Evolutionary conservation across 2,329 filamentous ascomycete species (phyloP).

Genomic region (Curvularia verruculosa): DNA sequence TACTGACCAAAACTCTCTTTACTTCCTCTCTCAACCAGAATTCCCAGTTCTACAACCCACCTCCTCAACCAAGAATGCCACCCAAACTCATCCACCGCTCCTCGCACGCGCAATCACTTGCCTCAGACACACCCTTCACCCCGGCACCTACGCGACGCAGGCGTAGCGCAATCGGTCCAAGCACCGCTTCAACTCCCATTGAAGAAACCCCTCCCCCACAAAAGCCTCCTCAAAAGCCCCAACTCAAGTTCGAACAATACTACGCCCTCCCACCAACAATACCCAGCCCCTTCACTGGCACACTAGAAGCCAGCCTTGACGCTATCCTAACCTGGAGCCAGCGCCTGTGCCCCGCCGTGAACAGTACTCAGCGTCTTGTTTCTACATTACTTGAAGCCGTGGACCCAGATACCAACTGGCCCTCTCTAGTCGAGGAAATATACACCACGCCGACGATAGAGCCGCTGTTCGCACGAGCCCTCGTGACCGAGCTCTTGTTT

Average conservation of each 20-base stretch:
- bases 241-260: constrained; percentile 2
- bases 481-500: constrained; percentile 32
- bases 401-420: constrained; percentile 22
- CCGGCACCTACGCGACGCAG: not conserved
- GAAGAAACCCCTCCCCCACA: not conserved
- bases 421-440: not conserved
- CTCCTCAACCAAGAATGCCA: not conserved
- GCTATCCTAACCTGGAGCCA: constrained; percentile 26
- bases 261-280: constrained; percentile 28
- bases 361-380: constrained; percentile 2
- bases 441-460: not conserved
- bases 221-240: not conserved
- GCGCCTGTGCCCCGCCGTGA: not conserved
- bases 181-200: not conserved
- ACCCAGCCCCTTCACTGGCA: constrained; percentile 34
- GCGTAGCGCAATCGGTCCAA: not conserved
- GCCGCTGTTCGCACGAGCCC: not conserved
- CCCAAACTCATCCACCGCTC: constrained; percentile 1
- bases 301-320: constrained; percentile 30
- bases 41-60: no score
- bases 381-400: constrained; percentile 17
- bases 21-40: not conserved
- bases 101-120: constrained; percentile 13
- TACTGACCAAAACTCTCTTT: not conserved
- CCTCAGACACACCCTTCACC: constrained; percentile 7